Evolutionary conservation across 2,329 filamentous ascomycete species (phyloP), one percentile per base, ranked within the genome.

Genomic region (Gyromitra esculenta): DNA sequence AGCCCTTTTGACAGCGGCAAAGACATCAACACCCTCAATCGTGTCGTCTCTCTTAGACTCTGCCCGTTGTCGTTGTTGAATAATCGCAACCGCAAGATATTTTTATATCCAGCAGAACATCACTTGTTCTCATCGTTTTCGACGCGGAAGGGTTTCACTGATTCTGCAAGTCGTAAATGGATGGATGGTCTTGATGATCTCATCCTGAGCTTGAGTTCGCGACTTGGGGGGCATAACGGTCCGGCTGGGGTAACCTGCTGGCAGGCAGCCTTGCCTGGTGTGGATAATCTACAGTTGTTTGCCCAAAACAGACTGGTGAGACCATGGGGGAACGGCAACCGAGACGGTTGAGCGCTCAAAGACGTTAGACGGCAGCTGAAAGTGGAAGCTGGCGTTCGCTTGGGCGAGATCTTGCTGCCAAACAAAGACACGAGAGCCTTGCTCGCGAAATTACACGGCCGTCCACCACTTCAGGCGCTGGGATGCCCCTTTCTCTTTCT

Each of bases 391-490:
- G 72, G 72, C 72, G 72, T 48, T 64, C 62, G 60, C 48, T 64
- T 65, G 69, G 50, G 69, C 52, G 35, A 66, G 25, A 56, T 73
- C 31, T 60, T 73, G 41, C 70, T 77, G 41, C 75, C 75, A 77
- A 75, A 77, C 75, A 77, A 75, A 75, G 74, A 37, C 72, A 74
- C 57, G 45, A 74, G 59, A 56, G 54, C 52, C 71, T 35, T 63
- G 57, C 69, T 57, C 37, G 64, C 67, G 64, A 76, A 76, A 76
- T 76, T 76, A 74, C 71, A 69, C 72, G 72, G 65, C 57, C 50
- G 72, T 75, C 57, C 57, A 70, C 56, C 43, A 70, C 45, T 37
- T 71, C 25, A 64, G 62, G 68, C 39, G 48, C 60, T 57, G 57
- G 65, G 52, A 50, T 65, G 15, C 72, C 66, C 72, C 72, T 75